Conservation (phyloP, 306 rosid species). For the Begonia fuchsioides region DNA sequence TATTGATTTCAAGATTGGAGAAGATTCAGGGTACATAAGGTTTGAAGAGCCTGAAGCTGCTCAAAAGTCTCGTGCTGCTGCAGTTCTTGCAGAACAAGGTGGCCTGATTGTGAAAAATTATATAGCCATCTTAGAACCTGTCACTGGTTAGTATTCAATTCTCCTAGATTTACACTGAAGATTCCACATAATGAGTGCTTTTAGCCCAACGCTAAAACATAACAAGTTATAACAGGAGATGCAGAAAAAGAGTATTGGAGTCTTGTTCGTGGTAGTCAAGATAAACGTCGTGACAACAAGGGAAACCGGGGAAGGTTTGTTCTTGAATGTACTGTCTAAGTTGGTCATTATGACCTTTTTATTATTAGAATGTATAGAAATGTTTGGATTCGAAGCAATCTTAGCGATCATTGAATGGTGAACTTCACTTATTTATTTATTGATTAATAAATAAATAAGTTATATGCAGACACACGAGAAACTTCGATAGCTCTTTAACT, state of each 20-base stretch:
- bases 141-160: constrained; percentile 37
- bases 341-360: neutral
- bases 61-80: constrained; percentile 86
- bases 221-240: constrained; percentile 30
- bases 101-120: constrained; percentile 70
- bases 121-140: constrained; percentile 59
- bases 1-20: constrained; percentile 82
- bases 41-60: constrained; percentile 71
- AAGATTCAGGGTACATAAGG: constrained; percentile 58
- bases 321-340: neutral
- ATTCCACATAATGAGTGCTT: too few relatives aligned
- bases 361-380: neutral
- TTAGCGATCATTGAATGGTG: too few relatives aligned
- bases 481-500: too few relatives aligned
- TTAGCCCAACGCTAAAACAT: too few relatives aligned
- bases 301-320: constrained; percentile 57
- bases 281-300: constrained; percentile 28
- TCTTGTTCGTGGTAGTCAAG: constrained; percentile 53
- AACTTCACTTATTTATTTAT: too few relatives aligned
- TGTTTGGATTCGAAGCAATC: too few relatives aligned
- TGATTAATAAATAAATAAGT: too few relatives aligned
- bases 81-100: constrained; percentile 53
- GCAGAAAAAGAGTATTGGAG: constrained; percentile 82
- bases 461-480: too few relatives aligned
- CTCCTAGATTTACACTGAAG: too few relatives aligned